Conservation (phyloP, 257 asterid genomes). For the Salvia rosmarinus region DNA sequence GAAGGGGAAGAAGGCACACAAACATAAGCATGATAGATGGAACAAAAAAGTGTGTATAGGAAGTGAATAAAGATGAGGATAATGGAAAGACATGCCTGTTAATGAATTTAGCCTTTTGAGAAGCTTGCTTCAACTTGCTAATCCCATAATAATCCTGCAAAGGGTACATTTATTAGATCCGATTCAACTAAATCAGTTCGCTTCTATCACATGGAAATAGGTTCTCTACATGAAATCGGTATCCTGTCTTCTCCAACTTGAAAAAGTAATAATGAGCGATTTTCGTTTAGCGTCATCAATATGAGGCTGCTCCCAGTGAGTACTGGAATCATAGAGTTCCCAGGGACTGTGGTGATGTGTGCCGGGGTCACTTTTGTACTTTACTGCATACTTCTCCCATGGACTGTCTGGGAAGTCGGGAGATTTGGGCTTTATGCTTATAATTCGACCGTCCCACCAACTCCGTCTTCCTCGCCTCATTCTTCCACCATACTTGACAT, state of each 20-base stretch:
- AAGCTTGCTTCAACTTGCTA: conserved; percentile 67
- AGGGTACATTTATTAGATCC: conserved; percentile 25
- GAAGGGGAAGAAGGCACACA: too few species aligned
- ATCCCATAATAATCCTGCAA: conserved; percentile 88
- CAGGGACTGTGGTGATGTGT: conserved; percentile 92
- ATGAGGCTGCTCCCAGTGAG: conserved; percentile 73
- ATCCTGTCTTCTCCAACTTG: conserved; percentile 71
- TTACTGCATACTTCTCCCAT: conserved; percentile 86
- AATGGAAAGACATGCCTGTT: conserved; percentile 61
- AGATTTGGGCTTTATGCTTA: conserved; percentile 68
- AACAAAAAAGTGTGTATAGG: not conserved
- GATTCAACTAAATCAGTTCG: conserved; percentile 11
- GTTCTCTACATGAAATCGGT: conserved; percentile 56
- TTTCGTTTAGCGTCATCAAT: conserved; percentile 62
- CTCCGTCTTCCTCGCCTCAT: conserved; percentile 73
- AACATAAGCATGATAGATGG: not conserved
- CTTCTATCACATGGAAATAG: not conserved
- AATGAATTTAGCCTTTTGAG: conserved; percentile 66
- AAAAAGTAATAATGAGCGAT: conserved; percentile 55
- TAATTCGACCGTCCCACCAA: conserved; percentile 96
- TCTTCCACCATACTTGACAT: conserved; percentile 96
- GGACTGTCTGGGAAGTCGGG: conserved; percentile 90
- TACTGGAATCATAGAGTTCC: conserved; percentile 77
- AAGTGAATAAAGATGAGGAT: not conserved
- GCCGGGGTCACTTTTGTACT: conserved; percentile 84